Base-by-base conservation (phyloP, 306 rosid genomes). In the Carpinus viminea region DNA sequence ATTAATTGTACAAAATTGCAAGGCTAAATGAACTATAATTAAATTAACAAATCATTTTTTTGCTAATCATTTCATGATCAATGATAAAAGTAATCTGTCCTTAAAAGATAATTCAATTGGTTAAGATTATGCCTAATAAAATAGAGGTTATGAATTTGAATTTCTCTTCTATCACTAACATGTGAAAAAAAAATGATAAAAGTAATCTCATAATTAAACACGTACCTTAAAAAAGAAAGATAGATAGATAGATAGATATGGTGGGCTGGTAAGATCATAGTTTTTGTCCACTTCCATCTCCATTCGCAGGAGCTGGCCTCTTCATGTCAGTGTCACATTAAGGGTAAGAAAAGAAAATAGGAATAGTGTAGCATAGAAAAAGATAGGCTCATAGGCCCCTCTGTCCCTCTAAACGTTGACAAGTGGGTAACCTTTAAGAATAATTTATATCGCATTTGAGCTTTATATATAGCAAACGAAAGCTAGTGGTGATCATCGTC, bases 401-500 rank as follows among this genome's bases (percentile, higher is more conserved):
- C 8, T 41, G 45, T 36, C 41, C 41, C 2, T 36, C 45, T 24
- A n/a, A 71, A 68, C 57, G 80, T 70, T 83, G 86, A 75, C 83
- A 83, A 75, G 77, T 70, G 56, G 45, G 8, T 1, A 26, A 7
- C 11, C 6, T 70, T 26, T 21, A 50, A 70, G 41, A 70, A 20
- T 70, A 70, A 7, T 70, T 21, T 50, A 48, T 2, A 24, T 6
- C 20, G 59, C 34, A 38, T 31, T 26, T 72, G 76, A 57, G 78
- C 75, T 76, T 80, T 80, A 76, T 80, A 66, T 82, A 76, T 47
- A 11, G 31, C 53, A 12, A 15, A 66, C 1, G 59, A 12, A 24
- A 51, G 24, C 74, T 26, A 46, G 6, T 24, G 17, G 56, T 41
- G 68, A 71, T 68, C 82, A 71, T 68, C 79, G 84, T 81, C 76